Percentiles rank a stretch among this genome's conserved stretches.
Conservation (phyloP, 192 early-diverging fungal species). For the Coemansia sp. region DNA sequence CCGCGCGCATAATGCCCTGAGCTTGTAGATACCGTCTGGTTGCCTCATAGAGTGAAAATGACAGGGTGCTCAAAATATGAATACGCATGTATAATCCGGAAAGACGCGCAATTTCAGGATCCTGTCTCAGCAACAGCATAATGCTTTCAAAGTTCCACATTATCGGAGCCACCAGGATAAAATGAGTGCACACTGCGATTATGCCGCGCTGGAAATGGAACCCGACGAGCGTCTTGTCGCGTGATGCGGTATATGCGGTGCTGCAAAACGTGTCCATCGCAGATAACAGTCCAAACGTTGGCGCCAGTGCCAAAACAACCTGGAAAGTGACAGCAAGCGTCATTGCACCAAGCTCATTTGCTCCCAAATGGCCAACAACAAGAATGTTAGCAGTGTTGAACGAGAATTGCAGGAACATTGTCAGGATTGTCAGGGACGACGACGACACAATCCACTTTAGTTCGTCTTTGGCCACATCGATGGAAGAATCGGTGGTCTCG, state of each 20-base stretch:
- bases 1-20: constrained; percentile 84
- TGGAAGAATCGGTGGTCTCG: constrained; percentile 21
- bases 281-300: constrained; percentile 6
- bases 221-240: too few relatives aligned
- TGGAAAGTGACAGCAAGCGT: constrained; percentile 8
- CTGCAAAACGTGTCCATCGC: too few relatives aligned
- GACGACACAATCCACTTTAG: constrained; percentile 30
- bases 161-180: constrained; percentile 65
- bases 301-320: background rate
- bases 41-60: constrained; percentile 76
- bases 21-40: constrained; percentile 79
- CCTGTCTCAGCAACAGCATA: constrained; percentile 69
- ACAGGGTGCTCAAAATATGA: constrained; percentile 68
- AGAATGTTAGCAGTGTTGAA: constrained; percentile 2
- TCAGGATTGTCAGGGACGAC: constrained; percentile 13
- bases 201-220: constrained; percentile 37
- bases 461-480: constrained; percentile 22
- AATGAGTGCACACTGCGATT: constrained; percentile 8
- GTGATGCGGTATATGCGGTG: too few relatives aligned
- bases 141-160: constrained; percentile 67
- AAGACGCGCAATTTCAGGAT: too few relatives aligned
- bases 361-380: too few relatives aligned
- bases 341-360: too few relatives aligned
- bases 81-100: constrained; percentile 63
- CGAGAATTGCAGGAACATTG: background rate